Evolutionary conservation across 441 rosid species (phyloP), one percentile per base, ranked within the genome.

Genomic region (Adansonia gregorii): DNA sequence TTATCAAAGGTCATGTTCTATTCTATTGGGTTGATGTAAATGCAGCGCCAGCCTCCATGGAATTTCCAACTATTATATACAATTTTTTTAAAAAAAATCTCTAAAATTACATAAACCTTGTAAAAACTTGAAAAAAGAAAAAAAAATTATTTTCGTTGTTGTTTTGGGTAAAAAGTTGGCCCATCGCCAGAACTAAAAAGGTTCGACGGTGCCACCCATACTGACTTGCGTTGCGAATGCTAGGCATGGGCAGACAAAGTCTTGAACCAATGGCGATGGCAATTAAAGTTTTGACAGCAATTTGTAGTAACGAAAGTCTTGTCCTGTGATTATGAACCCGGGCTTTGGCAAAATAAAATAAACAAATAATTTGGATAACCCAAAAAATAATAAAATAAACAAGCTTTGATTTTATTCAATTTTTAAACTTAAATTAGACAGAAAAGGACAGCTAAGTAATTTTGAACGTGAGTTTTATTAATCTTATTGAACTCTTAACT

Each of bases 11-110:
- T 3, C 20, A 11, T 68, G 65, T 55, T 72, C 65, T 72, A 17
- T 39, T 74, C 48, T 46, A 8, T 48, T 61, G 41, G 70, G 27
- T 63, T n/a, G 46, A 51, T 27, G 60, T 51, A 51, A 51, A 70
- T 70, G 74, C 46, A 70, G 22, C 27, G 59, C 74, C 60, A 8
- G 48, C 61, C 24, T 52, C n/a, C 12, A 4, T 61, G 41, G 43
- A 5, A 24, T 24, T 60, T 11, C 66, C 39, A 60, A 56, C 24
- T 54, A 15, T 8, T 52, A 52, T 2, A n/a, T 52, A 52, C 56
- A 15, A 52, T 52, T 52, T 52, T 52, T 39, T 39, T 39, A 39
- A 14, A 52, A 52, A 52, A 14, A 17, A 15, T 52, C 56, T 17
- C 4, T 4, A 58, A 58, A 58, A 20, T 58, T 27, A 58, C 20